Percentiles rank a stretch among this genome's conserved stretches.
Evolutionary conservation across 1,139 yeast genomes (phyloP).

Genomic region (Nakaseomyces delphensis): DNA sequence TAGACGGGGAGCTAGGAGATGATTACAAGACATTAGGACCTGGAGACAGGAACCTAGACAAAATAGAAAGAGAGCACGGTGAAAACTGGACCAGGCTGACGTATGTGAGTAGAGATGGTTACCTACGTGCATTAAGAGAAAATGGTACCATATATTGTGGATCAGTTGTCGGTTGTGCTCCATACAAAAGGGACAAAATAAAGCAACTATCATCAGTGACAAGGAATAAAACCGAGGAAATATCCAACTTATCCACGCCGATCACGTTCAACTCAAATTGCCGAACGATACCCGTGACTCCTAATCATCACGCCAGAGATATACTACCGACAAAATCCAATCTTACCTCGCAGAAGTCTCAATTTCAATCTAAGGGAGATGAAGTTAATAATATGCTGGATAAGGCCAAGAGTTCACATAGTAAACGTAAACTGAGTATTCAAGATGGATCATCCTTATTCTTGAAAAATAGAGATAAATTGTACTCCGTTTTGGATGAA

Average conservation of each 20-base stretch:
- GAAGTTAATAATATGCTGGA: conserved; percentile 13
- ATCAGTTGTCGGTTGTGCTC: conserved; percentile 63
- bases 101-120: conserved; percentile 62
- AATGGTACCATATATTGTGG: conserved; percentile 67
- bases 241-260: not conserved
- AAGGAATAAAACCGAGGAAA: not conserved
- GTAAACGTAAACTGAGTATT: conserved; percentile 8
- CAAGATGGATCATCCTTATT: conserved; percentile 7
- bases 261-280: not conserved
- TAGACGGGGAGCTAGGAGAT: conserved; percentile 33
- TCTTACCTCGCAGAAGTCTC: not conserved
- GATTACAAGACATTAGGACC: not conserved
- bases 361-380: not conserved
- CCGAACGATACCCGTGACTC: not conserved
- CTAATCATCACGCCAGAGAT: not conserved
- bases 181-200: conserved; percentile 49
- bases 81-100: conserved; percentile 79
- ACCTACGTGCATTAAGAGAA: conserved; percentile 71
- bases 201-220: conserved; percentile 38
- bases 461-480: conserved; percentile 6
- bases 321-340: not conserved
- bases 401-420: conserved; percentile 51
- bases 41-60: not conserved
- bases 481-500: conserved; percentile 2
- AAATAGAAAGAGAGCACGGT: conserved; percentile 45